phyloP scores from a whole-genome alignment of 495 filamentous ascomycete species.

The Aspergillus bridgeri region DNA sequence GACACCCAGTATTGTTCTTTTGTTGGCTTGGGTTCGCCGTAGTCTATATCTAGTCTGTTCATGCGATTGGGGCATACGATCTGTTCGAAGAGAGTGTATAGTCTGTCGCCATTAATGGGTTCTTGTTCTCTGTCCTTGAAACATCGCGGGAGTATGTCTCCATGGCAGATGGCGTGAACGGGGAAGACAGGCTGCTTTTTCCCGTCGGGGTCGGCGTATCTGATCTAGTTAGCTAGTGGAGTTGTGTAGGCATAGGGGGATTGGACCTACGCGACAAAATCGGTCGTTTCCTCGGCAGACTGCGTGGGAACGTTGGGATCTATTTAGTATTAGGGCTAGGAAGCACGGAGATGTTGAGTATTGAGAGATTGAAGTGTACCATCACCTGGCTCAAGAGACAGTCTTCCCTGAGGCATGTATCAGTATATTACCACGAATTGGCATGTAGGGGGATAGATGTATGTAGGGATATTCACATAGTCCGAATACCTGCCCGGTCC shows the following conservation, averaged over 20 bases:
- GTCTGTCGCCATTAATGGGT: background rate
- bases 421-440: background rate
- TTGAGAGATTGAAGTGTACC: background rate
- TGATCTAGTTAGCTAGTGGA: background rate
- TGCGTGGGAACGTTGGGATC: background rate
- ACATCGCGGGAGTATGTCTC: background rate
- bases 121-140: background rate
- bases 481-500: background rate
- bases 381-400: background rate
- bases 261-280: background rate
- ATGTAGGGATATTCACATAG: background rate
- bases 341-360: background rate
- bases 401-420: background rate
- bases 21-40: background rate
- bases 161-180: conserved; percentile 1
- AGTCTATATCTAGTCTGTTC: background rate
- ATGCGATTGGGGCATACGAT: background rate
- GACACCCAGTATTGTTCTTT: background rate
- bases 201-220: background rate
- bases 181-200: background rate
- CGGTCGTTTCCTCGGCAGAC: background rate
- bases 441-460: background rate
- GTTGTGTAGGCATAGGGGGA: background rate
- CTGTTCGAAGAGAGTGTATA: conserved; percentile 1
- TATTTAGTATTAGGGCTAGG: background rate